Conservation (phyloP, 2,329 filamentous ascomycete species). For the Diaporthe eres region DNA sequence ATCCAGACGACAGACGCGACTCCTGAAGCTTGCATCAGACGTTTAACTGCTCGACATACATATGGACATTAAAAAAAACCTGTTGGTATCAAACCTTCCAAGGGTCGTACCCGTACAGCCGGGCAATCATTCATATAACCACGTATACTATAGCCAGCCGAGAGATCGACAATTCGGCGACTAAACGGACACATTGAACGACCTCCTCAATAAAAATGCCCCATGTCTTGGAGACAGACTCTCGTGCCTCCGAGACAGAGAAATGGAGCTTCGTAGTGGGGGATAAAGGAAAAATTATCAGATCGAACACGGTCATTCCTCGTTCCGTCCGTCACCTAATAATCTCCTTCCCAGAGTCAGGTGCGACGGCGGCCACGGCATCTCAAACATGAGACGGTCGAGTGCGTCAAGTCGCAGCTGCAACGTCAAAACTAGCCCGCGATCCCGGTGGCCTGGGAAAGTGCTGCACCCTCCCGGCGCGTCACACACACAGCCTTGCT, state of each 20-base stretch:
- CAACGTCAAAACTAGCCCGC: conserved; percentile 4
- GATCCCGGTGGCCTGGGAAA: conserved; percentile 9
- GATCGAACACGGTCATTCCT: conserved; percentile 1
- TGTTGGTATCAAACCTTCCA: background rate
- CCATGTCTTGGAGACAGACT: background rate
- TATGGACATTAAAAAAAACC: background rate
- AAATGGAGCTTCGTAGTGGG: background rate
- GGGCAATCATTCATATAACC: background rate
- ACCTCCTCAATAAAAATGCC: background rate
- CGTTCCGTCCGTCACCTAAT: background rate
- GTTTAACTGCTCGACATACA: no score
- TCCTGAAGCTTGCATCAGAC: conserved; percentile 31
- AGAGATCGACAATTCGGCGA: conserved; percentile 3
- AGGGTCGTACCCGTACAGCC: background rate
- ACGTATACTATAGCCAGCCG: background rate
- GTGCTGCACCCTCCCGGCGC: background rate
- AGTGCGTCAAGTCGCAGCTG: conserved; percentile 20
- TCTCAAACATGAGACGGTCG: conserved; percentile 32
- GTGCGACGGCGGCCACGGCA: conserved; percentile 25
- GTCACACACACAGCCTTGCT: background rate
- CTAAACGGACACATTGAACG: background rate
- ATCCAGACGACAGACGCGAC: conserved; percentile 23
- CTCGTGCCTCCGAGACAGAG: background rate
- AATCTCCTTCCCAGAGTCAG: background rate
- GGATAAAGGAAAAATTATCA: background rate